These are phyloP conservation scores for Hirschfeldia incana DNA, from an alignment of 345 rosid genomes.

Conservation along the genomic window DNA sequence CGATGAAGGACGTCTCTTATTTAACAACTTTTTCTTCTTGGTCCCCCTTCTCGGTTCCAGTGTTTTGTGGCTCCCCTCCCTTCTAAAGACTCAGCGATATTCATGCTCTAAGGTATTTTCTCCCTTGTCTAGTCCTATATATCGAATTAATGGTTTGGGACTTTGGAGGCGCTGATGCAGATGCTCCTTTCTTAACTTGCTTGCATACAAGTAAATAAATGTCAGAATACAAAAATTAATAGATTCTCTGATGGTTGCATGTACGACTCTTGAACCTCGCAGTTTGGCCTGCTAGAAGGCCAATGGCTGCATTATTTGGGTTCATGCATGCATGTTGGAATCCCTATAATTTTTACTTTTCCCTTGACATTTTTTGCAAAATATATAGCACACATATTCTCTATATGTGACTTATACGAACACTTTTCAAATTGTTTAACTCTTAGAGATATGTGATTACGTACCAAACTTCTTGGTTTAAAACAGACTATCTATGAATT, in stretches of 20 bases:
- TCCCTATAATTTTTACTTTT: not conserved
- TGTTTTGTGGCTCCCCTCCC: too few relatives aligned
- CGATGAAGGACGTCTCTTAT: too few relatives aligned
- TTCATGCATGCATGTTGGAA: slow-evolving; percentile 30
- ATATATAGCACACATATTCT: not conserved
- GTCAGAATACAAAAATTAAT: not conserved
- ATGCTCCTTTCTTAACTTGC: slow-evolving; percentile 19
- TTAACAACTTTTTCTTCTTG: too few relatives aligned
- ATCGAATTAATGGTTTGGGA: too few relatives aligned
- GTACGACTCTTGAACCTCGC: slow-evolving; percentile 28
- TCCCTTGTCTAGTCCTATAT: too few relatives aligned
- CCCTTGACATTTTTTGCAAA: not conserved
- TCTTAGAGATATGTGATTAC: not conserved
- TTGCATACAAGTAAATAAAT: not conserved
- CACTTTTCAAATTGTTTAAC: not conserved
- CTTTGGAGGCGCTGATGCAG: not conserved
- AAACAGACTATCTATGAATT: not conserved
- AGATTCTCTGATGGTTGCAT: slow-evolving; percentile 30
- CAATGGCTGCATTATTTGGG: slow-evolving; percentile 28
- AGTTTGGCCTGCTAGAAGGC: slow-evolving; percentile 27
- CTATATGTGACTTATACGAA: not conserved
- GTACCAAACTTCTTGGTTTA: not conserved
- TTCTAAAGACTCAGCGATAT: too few relatives aligned
- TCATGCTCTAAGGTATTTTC: too few relatives aligned
- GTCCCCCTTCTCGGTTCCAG: too few relatives aligned